A percentile compares a stretch with the other conserved stretches of the same genome.
These are phyloP conservation scores for Fusarium keratoplasticum DNA, from an alignment of 2,329 filamentous ascomycete genomes.

Conservation along the genomic window DNA sequence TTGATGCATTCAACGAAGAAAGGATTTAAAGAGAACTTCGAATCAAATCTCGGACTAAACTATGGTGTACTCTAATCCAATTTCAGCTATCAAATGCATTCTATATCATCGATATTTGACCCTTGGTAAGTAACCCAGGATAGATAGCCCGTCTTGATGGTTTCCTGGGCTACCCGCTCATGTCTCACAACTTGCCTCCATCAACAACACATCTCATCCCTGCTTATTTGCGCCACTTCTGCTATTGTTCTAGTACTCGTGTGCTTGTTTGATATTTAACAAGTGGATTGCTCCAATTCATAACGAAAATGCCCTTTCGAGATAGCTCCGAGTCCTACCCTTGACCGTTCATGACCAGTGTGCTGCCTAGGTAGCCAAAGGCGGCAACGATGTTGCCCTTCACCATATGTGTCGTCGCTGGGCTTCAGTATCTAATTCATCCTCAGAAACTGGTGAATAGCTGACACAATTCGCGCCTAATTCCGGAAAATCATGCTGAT, in stretches of 20 bases:
- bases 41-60: neutral
- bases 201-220: neutral
- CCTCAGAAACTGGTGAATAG: conserved; percentile 50
- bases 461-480: conserved; percentile 17
- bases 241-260: neutral
- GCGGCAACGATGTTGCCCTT: conserved; percentile 45
- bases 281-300: neutral
- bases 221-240: neutral
- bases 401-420: conserved; percentile 52
- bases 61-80: neutral
- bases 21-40: neutral
- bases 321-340: neutral
- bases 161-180: neutral
- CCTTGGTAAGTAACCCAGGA: neutral
- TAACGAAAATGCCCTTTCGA: neutral
- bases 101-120: neutral
- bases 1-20: neutral
- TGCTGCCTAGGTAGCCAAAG: neutral
- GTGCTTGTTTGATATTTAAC: neutral
- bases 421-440: conserved; percentile 54
- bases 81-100: too few species aligned
- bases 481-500: neutral
- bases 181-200: neutral
- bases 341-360: neutral
- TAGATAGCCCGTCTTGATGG: neutral